Conservation (phyloP, 495 filamentous ascomycete genomes). For the Penicillium samsonianum region DNA sequence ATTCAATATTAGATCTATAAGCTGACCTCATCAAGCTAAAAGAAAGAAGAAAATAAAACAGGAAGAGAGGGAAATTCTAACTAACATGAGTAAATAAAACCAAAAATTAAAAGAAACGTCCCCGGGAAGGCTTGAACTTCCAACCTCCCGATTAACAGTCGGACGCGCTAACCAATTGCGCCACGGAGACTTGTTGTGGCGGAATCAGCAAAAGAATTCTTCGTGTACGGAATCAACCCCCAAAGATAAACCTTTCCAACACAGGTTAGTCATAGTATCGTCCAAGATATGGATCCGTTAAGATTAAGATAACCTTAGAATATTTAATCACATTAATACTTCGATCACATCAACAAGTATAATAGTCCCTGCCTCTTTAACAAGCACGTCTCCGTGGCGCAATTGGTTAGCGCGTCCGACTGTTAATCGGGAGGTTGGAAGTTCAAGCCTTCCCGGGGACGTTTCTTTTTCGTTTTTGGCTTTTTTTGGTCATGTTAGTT, state of each 20-base stretch:
- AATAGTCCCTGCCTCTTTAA: background rate
- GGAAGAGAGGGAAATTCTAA: background rate
- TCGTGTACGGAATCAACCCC: no score
- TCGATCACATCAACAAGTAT: no score
- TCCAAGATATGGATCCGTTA: no score
- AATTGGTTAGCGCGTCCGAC: conserved; percentile 54
- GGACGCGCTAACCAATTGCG: conserved; percentile 54
- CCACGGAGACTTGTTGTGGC: conserved; percentile 38
- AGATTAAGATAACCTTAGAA: no score
- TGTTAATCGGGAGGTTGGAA: conserved; percentile 55
- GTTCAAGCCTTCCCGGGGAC: conserved; percentile 50
- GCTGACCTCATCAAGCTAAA: background rate
- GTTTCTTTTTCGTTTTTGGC: conserved; percentile 18
- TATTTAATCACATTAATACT: no score
- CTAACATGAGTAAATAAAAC: background rate
- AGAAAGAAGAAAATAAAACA: conserved; percentile 3
- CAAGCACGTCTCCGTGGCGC: conserved; percentile 43
- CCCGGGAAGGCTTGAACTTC: conserved; percentile 51
- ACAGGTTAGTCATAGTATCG: no score
- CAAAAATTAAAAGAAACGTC: conserved; percentile 22
- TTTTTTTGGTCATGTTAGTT: no score
- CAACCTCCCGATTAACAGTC: conserved; percentile 55
- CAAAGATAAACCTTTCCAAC: no score
- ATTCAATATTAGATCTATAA: no score
- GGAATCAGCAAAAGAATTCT: no score